Conservation (phyloP, 495 filamentous ascomycete genomes). For the Aspergillus nidulans region DNA sequence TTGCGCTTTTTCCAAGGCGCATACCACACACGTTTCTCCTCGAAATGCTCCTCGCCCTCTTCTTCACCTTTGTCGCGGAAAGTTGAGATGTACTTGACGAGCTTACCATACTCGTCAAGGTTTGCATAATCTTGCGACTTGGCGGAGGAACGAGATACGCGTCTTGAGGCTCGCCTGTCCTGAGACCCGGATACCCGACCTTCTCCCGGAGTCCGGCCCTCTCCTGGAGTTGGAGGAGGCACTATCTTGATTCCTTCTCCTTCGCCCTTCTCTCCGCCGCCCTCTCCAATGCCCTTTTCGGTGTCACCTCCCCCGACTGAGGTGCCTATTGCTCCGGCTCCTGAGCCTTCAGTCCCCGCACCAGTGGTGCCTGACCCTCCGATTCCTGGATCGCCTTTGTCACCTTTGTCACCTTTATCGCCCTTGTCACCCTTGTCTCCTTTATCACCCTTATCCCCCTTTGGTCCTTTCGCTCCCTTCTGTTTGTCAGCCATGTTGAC, state of each 20-base stretch:
- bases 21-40: constrained; percentile 44
- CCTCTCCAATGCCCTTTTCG: not conserved
- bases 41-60: constrained; percentile 23
- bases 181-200: constrained; percentile 11
- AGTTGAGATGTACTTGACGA: constrained; percentile 62
- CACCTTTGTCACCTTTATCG: not conserved
- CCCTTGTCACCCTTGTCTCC: not conserved
- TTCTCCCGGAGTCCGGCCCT: not conserved
- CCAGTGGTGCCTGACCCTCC: not conserved
- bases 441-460: not conserved
- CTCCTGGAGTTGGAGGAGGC: not conserved
- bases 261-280: not conserved
- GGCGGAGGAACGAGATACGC: constrained; percentile 37
- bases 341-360: not conserved
- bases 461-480: not conserved
- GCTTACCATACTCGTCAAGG: constrained; percentile 50
- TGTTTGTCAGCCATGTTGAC: constrained; percentile 18
- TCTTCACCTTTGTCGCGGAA: constrained; percentile 47
- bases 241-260: not conserved
- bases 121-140: constrained; percentile 35
- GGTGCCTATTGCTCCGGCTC: not conserved
- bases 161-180: constrained; percentile 20
- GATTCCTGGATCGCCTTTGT: not conserved
- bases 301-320: not conserved
- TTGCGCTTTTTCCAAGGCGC: constrained; percentile 54